phyloP scores from a whole-genome alignment of 1,284 basidiomycete species.

The Ganoderma meredithae region DNA sequence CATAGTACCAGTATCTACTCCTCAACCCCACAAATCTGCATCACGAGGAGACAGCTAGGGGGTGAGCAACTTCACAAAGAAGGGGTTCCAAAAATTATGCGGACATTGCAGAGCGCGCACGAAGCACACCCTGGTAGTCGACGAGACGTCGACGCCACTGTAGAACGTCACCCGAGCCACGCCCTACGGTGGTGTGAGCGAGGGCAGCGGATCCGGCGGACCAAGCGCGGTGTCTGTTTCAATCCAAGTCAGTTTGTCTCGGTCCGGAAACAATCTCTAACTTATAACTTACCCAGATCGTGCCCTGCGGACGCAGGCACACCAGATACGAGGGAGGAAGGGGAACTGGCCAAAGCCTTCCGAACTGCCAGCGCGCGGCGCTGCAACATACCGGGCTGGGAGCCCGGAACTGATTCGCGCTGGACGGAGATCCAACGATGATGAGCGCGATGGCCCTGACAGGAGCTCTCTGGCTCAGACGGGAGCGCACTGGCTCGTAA shows the following conservation, averaged over 20 bases:
- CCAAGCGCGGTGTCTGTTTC: slow-evolving; percentile 7
- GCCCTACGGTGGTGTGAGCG: slow-evolving; percentile 10
- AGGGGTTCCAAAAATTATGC: slow-evolving; percentile 42
- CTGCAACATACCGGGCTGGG: background rate
- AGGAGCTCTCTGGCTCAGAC: background rate
- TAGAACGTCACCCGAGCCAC: slow-evolving; percentile 7
- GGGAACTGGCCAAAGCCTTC: slow-evolving; percentile 11
- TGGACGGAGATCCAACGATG: background rate
- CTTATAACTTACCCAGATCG: background rate
- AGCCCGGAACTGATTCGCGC: background rate
- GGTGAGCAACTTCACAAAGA: slow-evolving; percentile 37
- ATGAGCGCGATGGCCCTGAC: background rate
- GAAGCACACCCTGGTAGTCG: slow-evolving; percentile 18
- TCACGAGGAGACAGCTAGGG: slow-evolving; percentile 28
- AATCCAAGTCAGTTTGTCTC: background rate
- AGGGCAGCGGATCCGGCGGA: slow-evolving; percentile 4
- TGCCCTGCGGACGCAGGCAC: background rate
- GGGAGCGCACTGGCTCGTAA: background rate
- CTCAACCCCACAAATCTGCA: slow-evolving; percentile 22
- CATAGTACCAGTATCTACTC: background rate
- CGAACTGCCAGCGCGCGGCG: slow-evolving; percentile 4
- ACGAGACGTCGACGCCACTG: slow-evolving; percentile 24
- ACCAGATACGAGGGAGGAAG: slow-evolving; percentile 1
- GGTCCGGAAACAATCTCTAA: background rate
- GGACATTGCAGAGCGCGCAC: slow-evolving; percentile 22